A percentile compares a stretch with the other conserved stretches of the same genome.
These are phyloP conservation scores for Mycena citricolor DNA, from an alignment of 1,284 basidiomycete genomes.

Conservation along the genomic window DNA sequence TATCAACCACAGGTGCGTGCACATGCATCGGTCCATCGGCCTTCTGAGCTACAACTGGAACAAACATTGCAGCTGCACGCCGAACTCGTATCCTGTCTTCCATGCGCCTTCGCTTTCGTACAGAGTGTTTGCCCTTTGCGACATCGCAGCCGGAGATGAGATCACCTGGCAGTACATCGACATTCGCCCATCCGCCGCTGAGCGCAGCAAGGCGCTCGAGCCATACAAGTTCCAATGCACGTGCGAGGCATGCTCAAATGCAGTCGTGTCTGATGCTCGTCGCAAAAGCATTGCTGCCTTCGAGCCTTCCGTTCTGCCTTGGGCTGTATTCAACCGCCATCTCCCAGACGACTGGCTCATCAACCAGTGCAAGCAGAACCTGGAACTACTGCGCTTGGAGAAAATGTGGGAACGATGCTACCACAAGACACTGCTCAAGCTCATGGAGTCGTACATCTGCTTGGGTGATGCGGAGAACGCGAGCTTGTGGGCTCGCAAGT, in stretches of 20 bases:
- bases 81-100: conserved; percentile 26
- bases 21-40: too few relatives aligned
- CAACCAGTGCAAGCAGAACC: background rate
- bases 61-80: conserved; percentile 26
- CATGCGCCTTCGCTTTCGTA: conserved; percentile 11
- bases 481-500: conserved; percentile 1
- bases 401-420: background rate
- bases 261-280: conserved; percentile 1
- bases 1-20: conserved; percentile 19
- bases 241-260: conserved; percentile 3
- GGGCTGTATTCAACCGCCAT: background rate
- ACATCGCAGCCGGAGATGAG: conserved; percentile 4
- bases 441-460: conserved; percentile 5
- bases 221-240: conserved; percentile 5
- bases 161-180: conserved; percentile 6
- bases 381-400: background rate
- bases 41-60: too few relatives aligned
- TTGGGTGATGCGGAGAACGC: conserved; percentile 2
- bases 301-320: background rate
- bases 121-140: conserved; percentile 4
- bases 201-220: background rate
- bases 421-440: background rate
- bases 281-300: background rate
- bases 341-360: conserved; percentile 8
- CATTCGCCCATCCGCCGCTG: background rate